A percentile compares a stretch with the other conserved stretches of the same genome.
Conservation (phyloP, 2,329 filamentous ascomycete genomes). For the Xylariaceae sp. region DNA sequence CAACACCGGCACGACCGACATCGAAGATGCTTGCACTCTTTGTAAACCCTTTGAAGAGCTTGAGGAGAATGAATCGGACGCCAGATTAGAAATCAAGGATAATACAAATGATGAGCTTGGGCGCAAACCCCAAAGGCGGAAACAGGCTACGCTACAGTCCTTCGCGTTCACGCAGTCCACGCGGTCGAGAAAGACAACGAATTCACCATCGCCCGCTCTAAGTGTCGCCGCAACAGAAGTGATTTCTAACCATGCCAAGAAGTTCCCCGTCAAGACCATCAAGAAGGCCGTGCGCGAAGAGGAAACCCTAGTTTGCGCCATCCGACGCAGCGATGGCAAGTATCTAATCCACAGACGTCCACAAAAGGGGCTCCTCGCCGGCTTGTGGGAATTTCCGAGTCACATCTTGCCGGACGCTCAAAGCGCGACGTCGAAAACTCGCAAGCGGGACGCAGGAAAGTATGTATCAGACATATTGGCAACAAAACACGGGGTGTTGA, state of each 20-base stretch:
- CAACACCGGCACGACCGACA: constrained; percentile 38
- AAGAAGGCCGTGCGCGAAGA: constrained; percentile 58
- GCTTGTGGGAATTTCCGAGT: constrained; percentile 61
- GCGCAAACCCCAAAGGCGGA: constrained; percentile 13
- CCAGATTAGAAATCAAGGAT: constrained; percentile 21
- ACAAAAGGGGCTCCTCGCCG: constrained; percentile 56
- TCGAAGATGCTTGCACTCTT: constrained; percentile 54
- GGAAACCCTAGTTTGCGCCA: constrained; percentile 56
- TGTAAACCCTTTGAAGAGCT: constrained; percentile 51
- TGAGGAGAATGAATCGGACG: constrained; percentile 16
- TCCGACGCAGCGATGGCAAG: constrained; percentile 45
- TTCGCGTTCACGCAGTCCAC: constrained; percentile 30
- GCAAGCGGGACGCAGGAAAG: constrained; percentile 41
- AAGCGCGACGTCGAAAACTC: constrained; percentile 34
- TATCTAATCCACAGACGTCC: constrained; percentile 56
- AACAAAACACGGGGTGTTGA: constrained; percentile 4
- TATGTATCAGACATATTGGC: constrained; percentile 38
- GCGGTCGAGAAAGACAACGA: constrained; percentile 1
- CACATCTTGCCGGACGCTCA: constrained; percentile 37
- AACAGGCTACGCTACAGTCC: constrained; percentile 33
- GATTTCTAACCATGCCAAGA: constrained; percentile 49
- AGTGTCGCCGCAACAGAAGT: constrained; percentile 36
- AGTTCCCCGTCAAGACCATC: constrained; percentile 53
- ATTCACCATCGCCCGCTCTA: constrained; percentile 10
- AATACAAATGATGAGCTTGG: constrained; percentile 6